Evolutionary conservation across 805 yeast species (phyloP), one percentile per base, ranked within the genome.

Genomic region (Kodamaea leandrae): DNA sequence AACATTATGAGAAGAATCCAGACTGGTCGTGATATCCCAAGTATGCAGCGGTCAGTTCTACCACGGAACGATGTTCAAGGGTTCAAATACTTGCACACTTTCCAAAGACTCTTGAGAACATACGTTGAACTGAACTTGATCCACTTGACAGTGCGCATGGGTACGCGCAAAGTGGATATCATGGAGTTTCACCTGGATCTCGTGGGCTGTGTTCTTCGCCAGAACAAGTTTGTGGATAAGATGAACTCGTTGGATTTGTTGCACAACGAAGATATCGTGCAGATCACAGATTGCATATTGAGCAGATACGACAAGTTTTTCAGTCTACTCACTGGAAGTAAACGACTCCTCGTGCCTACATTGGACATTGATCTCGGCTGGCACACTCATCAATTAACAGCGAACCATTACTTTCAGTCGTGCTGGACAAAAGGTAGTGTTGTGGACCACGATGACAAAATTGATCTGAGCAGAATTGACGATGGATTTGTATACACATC

Each of bases 311-410:
- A 39, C 2, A 41, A 49, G 6, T 58, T 57, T 33, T 45, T 42
- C 33, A 21, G 28, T 10, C 25, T 47, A 10, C 17, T 44, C 7
- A 34, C 42, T 1, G 4, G 15, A 4, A 16, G 16, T 2, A 28
- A 10, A 8, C 10, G 24, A 8, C 44, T 38, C 39, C 29, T 49
- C 16, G 56, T 57, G 1, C 63, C 64, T 2, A 57, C 61, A 4
- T 44, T 59, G 33, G 63, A 59, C 30, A 55, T 59, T 23, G 62
- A 58, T 26, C 43, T 59, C 28, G 34, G 55, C 4, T 58, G 64
- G 64, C 60, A 52, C 33, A 59, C 64, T 3, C 61, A 59, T 36
- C 60, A 54, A 26, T 42, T 58, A 9, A 30, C 47, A 5, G 36
- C 44, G 36, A 34, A 35, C 32, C 23, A 34, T 15, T 57, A 58